Conservation (phyloP, 1,139 yeast genomes). For the Saccharomyces hybrid region DNA sequence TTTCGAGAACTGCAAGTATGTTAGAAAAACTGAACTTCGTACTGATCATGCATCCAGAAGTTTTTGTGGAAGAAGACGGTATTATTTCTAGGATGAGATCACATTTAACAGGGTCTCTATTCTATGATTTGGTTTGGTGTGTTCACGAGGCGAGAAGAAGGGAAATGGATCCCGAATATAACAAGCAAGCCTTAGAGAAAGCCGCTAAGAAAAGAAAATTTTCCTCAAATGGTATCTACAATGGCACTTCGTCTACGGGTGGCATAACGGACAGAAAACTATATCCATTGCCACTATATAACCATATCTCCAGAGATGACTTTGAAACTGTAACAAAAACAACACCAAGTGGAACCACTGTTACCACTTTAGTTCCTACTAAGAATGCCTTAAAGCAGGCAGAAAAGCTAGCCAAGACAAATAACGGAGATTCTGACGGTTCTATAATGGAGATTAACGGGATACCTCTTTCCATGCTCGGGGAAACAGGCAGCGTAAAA, state of each 20-base stretch:
- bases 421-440: conserved; percentile 20
- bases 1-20: conserved; percentile 88
- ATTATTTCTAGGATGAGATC: conserved; percentile 85
- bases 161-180: conserved; percentile 41
- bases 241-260: conserved; percentile 6
- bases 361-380: conserved; percentile 84
- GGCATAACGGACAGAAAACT: conserved; percentile 32
- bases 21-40: conserved; percentile 84
- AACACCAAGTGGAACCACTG: conserved; percentile 87
- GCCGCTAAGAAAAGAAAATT: conserved; percentile 21
- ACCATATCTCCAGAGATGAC: conserved; percentile 87
- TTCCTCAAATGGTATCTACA: neutral
- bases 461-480: conserved; percentile 71
- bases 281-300: conserved; percentile 83
- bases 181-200: conserved; percentile 33
- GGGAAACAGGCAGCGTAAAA: conserved; percentile 65
- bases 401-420: conserved; percentile 31
- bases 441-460: conserved; percentile 49
- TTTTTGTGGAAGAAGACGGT: conserved; percentile 60
- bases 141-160: conserved; percentile 89
- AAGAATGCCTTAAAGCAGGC: conserved; percentile 52
- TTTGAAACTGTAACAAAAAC: conserved; percentile 79
- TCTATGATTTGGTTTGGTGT: conserved; percentile 90
- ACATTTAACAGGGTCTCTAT: conserved; percentile 83
- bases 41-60: conserved; percentile 77